Percentiles rank a stretch among this genome's conserved stretches.
These are phyloP conservation scores for Chenopodium formosanum DNA, from an alignment of 148 eudicot genomes.

Conservation along the genomic window DNA sequence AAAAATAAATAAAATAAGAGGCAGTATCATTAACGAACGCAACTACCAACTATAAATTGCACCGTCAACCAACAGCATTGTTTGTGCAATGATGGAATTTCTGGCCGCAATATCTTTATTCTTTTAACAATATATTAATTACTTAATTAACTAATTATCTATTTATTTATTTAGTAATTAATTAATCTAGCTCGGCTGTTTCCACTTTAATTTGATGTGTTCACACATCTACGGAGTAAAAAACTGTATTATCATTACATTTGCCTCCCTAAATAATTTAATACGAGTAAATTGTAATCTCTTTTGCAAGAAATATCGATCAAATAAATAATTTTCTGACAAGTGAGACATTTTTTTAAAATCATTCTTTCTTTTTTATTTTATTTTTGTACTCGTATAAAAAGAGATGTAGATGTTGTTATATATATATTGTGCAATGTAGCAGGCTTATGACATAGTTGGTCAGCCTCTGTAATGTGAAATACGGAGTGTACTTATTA, in stretches of 20 bases:
- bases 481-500: too few species aligned
- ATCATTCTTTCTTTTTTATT: too few species aligned
- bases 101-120: not conserved
- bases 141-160: not conserved
- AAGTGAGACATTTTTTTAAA: not conserved
- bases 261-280: not conserved
- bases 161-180: not conserved
- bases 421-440: too few species aligned
- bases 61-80: slow-evolving; percentile 32
- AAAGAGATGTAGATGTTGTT: too few species aligned
- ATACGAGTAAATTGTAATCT: not conserved
- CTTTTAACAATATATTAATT: too few species aligned
- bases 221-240: slow-evolving; percentile 5
- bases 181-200: not conserved
- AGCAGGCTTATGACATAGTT: too few species aligned
- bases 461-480: too few species aligned
- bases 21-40: slow-evolving; percentile 29
- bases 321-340: not conserved
- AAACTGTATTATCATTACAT: not conserved
- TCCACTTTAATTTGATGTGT: slow-evolving; percentile 3
- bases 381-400: too few species aligned
- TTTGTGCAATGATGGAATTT: slow-evolving; percentile 20
- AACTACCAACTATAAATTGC: slow-evolving; percentile 35
- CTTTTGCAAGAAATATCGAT: not conserved
- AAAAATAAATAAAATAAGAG: not conserved